Evolutionary conservation across 2,329 filamentous ascomycete genomes (phyloP).

Genomic region (Aspergillus neotritici): DNA sequence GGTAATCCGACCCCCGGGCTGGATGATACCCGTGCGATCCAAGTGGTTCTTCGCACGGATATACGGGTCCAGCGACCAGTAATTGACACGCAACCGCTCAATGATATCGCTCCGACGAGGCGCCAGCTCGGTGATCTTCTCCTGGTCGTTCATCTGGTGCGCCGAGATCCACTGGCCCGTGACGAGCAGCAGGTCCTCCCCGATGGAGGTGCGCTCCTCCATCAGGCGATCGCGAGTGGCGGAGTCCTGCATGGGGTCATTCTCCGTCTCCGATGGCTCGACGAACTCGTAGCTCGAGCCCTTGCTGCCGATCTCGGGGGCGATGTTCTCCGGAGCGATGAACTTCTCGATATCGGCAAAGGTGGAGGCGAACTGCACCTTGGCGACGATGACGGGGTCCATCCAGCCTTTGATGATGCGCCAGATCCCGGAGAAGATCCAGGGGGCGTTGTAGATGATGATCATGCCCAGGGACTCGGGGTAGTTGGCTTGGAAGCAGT

Average conservation of each 20-base stretch:
- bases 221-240: conserved; percentile 58
- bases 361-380: conserved; percentile 84
- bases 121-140: conserved; percentile 46
- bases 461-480: conserved; percentile 87
- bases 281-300: conserved; percentile 77
- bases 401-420: conserved; percentile 91
- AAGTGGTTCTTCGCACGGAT: conserved; percentile 72
- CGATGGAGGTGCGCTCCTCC: conserved; percentile 57
- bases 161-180: conserved; percentile 68
- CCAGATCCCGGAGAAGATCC: conserved; percentile 95
- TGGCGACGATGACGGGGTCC: conserved; percentile 88
- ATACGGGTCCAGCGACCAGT: conserved; percentile 87
- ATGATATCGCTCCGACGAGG: conserved; percentile 58
- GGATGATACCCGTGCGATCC: conserved; percentile 70
- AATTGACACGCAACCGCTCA: conserved; percentile 61
- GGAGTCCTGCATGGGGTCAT: conserved; percentile 63
- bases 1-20: conserved; percentile 59
- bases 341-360: conserved; percentile 69
- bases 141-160: conserved; percentile 37
- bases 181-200: conserved; percentile 64
- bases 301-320: conserved; percentile 73
- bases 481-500: conserved; percentile 96
- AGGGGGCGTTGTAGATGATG: conserved; percentile 82
- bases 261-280: conserved; percentile 70
- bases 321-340: conserved; percentile 62